These are phyloP conservation scores for Chlamydomonas incerta DNA, from an alignment of 139 green algal genomes.

Conservation along the genomic window DNA sequence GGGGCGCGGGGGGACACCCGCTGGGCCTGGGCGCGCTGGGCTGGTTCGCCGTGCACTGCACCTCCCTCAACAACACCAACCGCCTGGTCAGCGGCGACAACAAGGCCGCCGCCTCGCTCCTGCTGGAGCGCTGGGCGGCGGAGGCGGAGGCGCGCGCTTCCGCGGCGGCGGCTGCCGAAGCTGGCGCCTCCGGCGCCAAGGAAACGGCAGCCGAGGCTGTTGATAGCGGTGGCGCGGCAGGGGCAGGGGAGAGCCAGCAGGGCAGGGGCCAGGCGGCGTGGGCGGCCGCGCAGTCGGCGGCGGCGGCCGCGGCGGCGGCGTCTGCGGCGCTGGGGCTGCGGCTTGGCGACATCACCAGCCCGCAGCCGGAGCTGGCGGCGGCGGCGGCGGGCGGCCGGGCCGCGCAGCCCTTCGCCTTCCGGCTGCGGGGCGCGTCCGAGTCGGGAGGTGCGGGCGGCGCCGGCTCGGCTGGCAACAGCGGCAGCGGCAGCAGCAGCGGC, in stretches of 20 bases:
- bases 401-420: too few species aligned
- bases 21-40: constrained; percentile 57
- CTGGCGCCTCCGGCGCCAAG: too few species aligned
- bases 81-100: constrained; percentile 86
- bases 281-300: background rate
- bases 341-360: background rate
- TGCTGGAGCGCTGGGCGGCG: constrained; percentile 71
- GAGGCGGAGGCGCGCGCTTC: constrained; percentile 14
- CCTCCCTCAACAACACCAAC: constrained; percentile 93
- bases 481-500: too few species aligned
- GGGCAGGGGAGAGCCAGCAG: too few species aligned
- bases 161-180: background rate
- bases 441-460: too few species aligned
- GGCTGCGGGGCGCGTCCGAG: too few species aligned
- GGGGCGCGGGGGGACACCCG: too few species aligned
- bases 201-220: too few species aligned
- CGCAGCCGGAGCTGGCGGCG: background rate
- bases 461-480: too few species aligned
- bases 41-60: constrained; percentile 92
- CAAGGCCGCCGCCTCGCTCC: constrained; percentile 83
- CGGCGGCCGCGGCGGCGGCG: background rate
- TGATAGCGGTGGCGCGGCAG: background rate
- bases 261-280: too few species aligned
- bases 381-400: background rate
- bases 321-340: too few species aligned